These are phyloP conservation scores for Dendrostoma leiphaemia DNA, from an alignment of 2,329 filamentous ascomycete genomes.

Conservation along the genomic window DNA sequence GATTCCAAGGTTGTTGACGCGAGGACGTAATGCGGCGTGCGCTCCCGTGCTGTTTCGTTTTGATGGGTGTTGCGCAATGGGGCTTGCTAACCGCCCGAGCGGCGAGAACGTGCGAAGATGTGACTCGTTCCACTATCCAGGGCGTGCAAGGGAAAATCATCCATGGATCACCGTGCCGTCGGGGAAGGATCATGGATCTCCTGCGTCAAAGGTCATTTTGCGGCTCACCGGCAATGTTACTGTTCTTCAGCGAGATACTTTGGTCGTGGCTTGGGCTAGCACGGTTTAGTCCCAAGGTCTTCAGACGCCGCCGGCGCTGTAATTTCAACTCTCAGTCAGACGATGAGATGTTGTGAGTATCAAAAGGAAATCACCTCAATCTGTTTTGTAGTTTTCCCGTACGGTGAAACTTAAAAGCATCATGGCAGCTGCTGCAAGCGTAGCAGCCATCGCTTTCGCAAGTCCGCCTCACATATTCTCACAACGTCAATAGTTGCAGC, in stretches of 20 bases:
- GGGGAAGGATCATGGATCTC: not conserved
- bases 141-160: not conserved
- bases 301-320: not conserved
- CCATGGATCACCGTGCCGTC: not conserved
- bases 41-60: not conserved
- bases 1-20: not conserved
- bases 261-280: not conserved
- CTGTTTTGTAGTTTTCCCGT: not conserved
- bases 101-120: not conserved
- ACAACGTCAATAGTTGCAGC: no score
- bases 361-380: not conserved
- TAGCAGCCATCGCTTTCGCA: not conserved
- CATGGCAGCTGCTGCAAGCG: not conserved
- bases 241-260: slow-evolving; percentile 7
- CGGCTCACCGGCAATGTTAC: not conserved
- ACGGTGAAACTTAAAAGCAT: no score
- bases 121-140: not conserved
- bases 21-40: not conserved
- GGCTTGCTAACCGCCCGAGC: not conserved
- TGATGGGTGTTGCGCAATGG: not conserved
- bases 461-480: no score
- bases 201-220: no score
- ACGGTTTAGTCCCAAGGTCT: not conserved
- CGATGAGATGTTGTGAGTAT: not conserved
- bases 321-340: not conserved